Percentiles rank a stretch among this genome's conserved stretches.
Evolutionary conservation across 306 rosid genomes (phyloP).

Genomic region (Herpetospermum pedunculosum): DNA sequence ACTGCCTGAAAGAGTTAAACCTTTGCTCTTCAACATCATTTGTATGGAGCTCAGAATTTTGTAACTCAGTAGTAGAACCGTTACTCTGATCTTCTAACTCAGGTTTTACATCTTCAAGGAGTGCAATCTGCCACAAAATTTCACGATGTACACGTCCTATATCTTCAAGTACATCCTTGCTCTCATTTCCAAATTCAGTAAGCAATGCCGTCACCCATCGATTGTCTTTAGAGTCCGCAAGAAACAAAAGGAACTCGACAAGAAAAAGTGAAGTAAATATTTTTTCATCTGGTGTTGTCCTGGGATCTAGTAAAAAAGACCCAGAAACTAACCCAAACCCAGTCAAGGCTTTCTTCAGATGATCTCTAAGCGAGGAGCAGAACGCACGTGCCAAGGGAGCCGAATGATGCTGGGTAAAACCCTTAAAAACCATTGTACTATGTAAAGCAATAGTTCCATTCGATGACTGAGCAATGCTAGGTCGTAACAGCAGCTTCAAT

Average conservation of each 20-base stretch:
- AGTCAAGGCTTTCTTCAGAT: slow-evolving; percentile 64
- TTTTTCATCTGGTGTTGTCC: slow-evolving; percentile 47
- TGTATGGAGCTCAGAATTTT: slow-evolving; percentile 46
- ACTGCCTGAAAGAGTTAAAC: slow-evolving; percentile 79
- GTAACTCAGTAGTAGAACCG: slow-evolving; percentile 55
- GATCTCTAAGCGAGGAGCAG: slow-evolving; percentile 67
- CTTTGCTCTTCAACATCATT: slow-evolving; percentile 80
- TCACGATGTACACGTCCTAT: slow-evolving; percentile 77
- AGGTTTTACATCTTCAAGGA: slow-evolving; percentile 67
- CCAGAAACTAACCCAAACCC: slow-evolving; percentile 53
- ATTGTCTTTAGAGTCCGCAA: slow-evolving; percentile 94
- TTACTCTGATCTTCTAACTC: slow-evolving; percentile 49
- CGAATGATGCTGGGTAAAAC: slow-evolving; percentile 90
- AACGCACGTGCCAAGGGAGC: slow-evolving; percentile 74
- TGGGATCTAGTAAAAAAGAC: slow-evolving; percentile 58
- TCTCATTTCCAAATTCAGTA: slow-evolving; percentile 71
- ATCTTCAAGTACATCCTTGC: slow-evolving; percentile 82
- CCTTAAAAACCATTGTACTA: slow-evolving; percentile 95
- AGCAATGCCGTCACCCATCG: slow-evolving; percentile 88
- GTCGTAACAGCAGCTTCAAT: slow-evolving; percentile 63
- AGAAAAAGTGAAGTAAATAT: slow-evolving; percentile 64
- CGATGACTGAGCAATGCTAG: slow-evolving; percentile 73
- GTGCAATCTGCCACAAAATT: slow-evolving; percentile 86
- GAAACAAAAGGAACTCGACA: slow-evolving; percentile 85
- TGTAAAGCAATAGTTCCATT: slow-evolving; percentile 95